phyloP scores from a whole-genome alignment of 75 land plant genomes.

The Adiantum capillusveneris region DNA sequence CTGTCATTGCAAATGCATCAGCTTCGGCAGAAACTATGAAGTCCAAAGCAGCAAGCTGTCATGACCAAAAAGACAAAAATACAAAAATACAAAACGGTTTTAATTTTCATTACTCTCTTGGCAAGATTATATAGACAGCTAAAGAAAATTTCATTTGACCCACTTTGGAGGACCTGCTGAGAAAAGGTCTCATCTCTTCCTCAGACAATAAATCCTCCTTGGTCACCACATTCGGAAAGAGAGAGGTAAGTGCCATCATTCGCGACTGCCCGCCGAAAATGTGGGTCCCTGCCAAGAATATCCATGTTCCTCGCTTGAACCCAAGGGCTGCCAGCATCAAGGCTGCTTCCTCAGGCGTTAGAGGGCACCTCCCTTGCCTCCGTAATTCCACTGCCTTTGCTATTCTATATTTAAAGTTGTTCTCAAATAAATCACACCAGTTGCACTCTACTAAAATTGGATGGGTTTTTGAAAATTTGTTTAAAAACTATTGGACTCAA shows the following conservation, averaged over 20 bases:
- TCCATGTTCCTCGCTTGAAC: slow-evolving; percentile 74
- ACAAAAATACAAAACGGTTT: no score
- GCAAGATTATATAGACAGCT: no score
- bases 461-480: no score
- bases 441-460: no score
- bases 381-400: slow-evolving; percentile 47
- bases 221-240: slow-evolving; percentile 86
- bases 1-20: slow-evolving; percentile 92
- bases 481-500: no score
- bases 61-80: no score
- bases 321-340: slow-evolving; percentile 94
- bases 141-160: no score
- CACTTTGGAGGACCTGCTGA: slow-evolving; percentile 88
- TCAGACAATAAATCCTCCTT: slow-evolving; percentile 80
- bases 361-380: slow-evolving; percentile 73
- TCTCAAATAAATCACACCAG: no score
- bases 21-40: slow-evolving; percentile 75
- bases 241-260: slow-evolving; percentile 54
- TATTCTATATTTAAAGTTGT: no score
- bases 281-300: slow-evolving; percentile 85
- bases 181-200: slow-evolving; percentile 66
- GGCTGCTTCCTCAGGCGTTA: slow-evolving; percentile 87
- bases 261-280: slow-evolving; percentile 78
- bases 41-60: slow-evolving; percentile 96
- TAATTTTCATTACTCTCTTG: no score